Conservation (phyloP, 2,329 filamentous ascomycete genomes). For the Pestalotiopsis sp. region DNA sequence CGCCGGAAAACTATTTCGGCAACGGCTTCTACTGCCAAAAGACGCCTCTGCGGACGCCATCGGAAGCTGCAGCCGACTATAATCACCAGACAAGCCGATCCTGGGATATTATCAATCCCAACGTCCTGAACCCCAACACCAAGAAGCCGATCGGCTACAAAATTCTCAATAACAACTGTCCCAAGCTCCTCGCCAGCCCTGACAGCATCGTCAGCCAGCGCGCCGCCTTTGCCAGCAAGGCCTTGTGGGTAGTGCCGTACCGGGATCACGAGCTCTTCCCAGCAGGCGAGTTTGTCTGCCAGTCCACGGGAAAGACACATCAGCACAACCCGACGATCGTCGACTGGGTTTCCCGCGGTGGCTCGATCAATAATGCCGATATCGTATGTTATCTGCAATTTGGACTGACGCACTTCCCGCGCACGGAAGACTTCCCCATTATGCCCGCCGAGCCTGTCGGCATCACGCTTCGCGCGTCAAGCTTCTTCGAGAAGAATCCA, state of each 20-base stretch:
- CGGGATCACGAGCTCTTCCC: constrained; percentile 53
- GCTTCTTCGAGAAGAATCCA: constrained; percentile 18
- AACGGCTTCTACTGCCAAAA: constrained; percentile 49
- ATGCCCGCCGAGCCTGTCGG: constrained; percentile 19
- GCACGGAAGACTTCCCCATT: constrained; percentile 56
- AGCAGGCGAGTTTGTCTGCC: constrained; percentile 54
- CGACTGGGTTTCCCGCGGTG: constrained; percentile 49
- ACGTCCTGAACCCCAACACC: constrained; percentile 47
- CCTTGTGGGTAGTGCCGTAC: constrained; percentile 52
- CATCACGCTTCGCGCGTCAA: constrained; percentile 16
- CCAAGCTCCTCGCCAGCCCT: constrained; percentile 49
- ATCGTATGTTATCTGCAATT: constrained; percentile 54
- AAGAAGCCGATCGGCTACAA: constrained; percentile 54
- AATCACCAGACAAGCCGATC: constrained; percentile 50
- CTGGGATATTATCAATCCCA: constrained; percentile 44
- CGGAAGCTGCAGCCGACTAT: constrained; percentile 52
- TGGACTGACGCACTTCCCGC: constrained; percentile 56
- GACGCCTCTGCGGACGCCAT: constrained; percentile 39
- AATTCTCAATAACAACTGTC: constrained; percentile 46
- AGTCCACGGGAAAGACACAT: constrained; percentile 49
- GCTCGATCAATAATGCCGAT: constrained; percentile 56
- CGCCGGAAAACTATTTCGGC: constrained; percentile 45
- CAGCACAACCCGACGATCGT: constrained; percentile 40
- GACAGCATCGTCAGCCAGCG: constrained; percentile 44
- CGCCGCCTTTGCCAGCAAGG: constrained; percentile 48